phyloP scores from a whole-genome alignment of 371 early-diverging fungal species.

The Lichtheimia corymbifera region DNA sequence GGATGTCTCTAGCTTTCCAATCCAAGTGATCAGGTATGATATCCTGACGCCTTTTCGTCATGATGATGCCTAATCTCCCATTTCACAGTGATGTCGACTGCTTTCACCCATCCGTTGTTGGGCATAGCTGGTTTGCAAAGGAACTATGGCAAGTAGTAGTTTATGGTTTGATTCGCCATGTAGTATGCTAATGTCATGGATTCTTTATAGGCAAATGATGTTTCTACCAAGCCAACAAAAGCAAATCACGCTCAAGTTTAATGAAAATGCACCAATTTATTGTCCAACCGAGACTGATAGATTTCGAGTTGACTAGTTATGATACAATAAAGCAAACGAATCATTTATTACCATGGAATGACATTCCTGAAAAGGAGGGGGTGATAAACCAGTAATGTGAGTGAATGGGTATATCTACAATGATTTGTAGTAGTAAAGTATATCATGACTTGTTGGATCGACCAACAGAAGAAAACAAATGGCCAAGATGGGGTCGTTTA shows the following conservation, averaged over 20 bases:
- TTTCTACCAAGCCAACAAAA: constrained; percentile 13
- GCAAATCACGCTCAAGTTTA: constrained; percentile 21
- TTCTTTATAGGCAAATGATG: constrained; percentile 6
- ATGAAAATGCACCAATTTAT: constrained; percentile 24
- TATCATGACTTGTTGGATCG: constrained; percentile 6
- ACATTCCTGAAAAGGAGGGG: not conserved
- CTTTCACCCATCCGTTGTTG: constrained; percentile 17
- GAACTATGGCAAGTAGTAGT: constrained; percentile 31
- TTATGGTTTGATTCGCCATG: too few species aligned
- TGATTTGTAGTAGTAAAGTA: too few species aligned
- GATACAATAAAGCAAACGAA: not conserved
- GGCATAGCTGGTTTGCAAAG: constrained; percentile 31
- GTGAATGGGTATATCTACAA: too few species aligned
- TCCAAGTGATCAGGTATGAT: constrained; percentile 44
- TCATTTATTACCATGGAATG: not conserved
- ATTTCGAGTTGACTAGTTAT: constrained; percentile 15
- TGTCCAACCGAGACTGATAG: constrained; percentile 43
- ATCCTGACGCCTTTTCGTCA: constrained; percentile 12
- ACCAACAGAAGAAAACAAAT: constrained; percentile 5
- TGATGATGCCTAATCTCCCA: constrained; percentile 7
- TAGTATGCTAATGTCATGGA: too few species aligned
- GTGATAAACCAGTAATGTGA: not conserved
- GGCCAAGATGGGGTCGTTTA: constrained; percentile 4
- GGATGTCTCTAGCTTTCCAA: constrained; percentile 42
- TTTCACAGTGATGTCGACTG: constrained; percentile 16